Conservation (phyloP, 2,329 filamentous ascomycete genomes). For the Colletotrichum cordylinicola region DNA sequence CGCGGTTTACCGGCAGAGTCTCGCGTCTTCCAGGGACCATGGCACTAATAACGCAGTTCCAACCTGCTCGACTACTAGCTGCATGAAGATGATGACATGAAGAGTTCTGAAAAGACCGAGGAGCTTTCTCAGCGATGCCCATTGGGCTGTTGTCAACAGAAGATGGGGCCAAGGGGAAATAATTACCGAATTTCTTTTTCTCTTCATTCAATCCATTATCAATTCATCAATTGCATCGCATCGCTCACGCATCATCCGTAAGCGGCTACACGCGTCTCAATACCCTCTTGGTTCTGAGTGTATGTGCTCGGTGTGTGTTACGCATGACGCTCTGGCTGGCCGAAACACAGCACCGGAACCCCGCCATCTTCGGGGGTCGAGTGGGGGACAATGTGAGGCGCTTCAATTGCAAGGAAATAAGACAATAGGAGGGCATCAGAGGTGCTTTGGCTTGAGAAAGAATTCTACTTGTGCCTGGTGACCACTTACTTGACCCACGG, state of each 20-base stretch:
- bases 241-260: background rate
- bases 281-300: background rate
- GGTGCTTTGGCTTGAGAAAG: background rate
- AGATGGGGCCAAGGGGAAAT: background rate
- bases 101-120: background rate
- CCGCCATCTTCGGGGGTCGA: background rate
- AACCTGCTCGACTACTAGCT: background rate
- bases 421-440: background rate
- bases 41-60: background rate
- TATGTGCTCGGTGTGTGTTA: background rate
- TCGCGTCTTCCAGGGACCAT: background rate
- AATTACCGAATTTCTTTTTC: background rate
- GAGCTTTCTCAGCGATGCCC: background rate
- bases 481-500: background rate
- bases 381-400: background rate
- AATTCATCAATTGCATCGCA: background rate
- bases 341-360: background rate
- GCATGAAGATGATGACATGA: background rate
- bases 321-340: background rate
- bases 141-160: background rate
- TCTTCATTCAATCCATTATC: background rate
- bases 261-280: background rate
- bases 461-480: background rate
- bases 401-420: background rate
- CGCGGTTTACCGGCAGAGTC: background rate